These are phyloP conservation scores for Teunomyces kruisii DNA, from an alignment of 805 yeast genomes.

Conservation along the genomic window DNA sequence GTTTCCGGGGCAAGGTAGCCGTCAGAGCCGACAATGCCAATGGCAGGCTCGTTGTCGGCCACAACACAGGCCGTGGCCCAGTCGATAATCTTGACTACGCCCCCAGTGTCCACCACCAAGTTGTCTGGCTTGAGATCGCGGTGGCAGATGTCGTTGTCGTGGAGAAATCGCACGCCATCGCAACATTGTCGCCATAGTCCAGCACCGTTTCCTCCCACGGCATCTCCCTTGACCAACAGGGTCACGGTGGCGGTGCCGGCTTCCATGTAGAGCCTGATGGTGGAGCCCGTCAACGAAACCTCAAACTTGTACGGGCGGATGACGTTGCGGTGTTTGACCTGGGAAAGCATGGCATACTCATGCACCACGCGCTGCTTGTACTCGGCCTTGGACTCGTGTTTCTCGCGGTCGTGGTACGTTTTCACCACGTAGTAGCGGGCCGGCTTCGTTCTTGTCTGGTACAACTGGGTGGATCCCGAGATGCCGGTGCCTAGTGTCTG, in stretches of 20 bases:
- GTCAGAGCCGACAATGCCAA: slow-evolving; percentile 51
- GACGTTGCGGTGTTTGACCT: slow-evolving; percentile 32
- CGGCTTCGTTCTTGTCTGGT: slow-evolving; percentile 2
- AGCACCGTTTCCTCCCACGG: slow-evolving; percentile 8
- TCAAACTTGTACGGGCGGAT: slow-evolving; percentile 33
- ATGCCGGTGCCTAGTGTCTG: slow-evolving; percentile 27
- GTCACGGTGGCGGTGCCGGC: slow-evolving; percentile 23
- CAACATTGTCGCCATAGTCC: slow-evolving; percentile 43
- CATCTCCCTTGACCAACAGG: neutral
- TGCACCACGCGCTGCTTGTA: slow-evolving; percentile 35
- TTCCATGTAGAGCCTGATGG: slow-evolving; percentile 29
- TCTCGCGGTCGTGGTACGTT: slow-evolving; percentile 40
- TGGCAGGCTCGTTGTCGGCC: slow-evolving; percentile 14
- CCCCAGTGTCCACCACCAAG: slow-evolving; percentile 31
- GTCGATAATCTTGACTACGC: slow-evolving; percentile 46
- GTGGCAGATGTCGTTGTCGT: slow-evolving; percentile 39
- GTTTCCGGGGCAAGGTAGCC: slow-evolving; percentile 51
- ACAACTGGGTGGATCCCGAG: slow-evolving; percentile 35
- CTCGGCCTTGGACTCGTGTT: slow-evolving; percentile 38
- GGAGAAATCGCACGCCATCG: slow-evolving; percentile 39
- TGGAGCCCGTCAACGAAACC: slow-evolving; percentile 17
- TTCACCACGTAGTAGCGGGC: slow-evolving; percentile 42
- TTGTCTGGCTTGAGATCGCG: slow-evolving; percentile 53
- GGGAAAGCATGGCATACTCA: slow-evolving; percentile 34
- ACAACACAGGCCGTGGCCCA: slow-evolving; percentile 29